A percentile compares a stretch with the other conserved stretches of the same genome.
Evolutionary conservation across 441 rosid genomes (phyloP).

Genomic region (Metrosideros polymorpha): DNA sequence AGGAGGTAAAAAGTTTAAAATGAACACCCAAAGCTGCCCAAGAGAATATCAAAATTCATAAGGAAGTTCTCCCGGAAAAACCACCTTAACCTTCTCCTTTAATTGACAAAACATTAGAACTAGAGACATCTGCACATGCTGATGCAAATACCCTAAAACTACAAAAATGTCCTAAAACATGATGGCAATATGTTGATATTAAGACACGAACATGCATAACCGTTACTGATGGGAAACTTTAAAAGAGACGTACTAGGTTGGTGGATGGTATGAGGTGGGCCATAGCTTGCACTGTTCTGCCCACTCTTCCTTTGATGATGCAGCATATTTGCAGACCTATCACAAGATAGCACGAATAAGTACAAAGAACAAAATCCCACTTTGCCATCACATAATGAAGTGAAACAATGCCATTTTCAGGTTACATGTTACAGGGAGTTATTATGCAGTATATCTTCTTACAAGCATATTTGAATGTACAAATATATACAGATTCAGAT

Average conservation of each 20-base stretch:
- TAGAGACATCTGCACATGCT: background rate
- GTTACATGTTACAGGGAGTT: background rate
- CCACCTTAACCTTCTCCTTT: background rate
- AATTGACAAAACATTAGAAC: background rate
- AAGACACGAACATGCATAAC: background rate
- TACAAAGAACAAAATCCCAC: background rate
- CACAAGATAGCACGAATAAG: background rate
- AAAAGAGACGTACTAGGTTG: constrained; percentile 52
- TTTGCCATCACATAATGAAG: background rate
- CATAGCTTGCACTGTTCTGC: constrained; percentile 85
- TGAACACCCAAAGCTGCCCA: background rate
- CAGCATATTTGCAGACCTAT: constrained; percentile 71
- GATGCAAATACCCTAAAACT: background rate
- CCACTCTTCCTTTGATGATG: constrained; percentile 75
- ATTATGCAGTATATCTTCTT: background rate
- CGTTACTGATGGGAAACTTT: background rate
- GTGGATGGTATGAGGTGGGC: constrained; percentile 94
- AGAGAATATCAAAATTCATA: background rate
- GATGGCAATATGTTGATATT: background rate
- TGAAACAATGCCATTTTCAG: background rate
- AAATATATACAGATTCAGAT: background rate
- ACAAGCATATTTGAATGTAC: background rate
- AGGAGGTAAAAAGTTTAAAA: background rate
- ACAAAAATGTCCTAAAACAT: background rate
- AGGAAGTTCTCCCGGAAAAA: background rate